These are phyloP conservation scores for Nicotiana obtusifolia DNA, from an alignment of 257 asterid genomes.

Conservation along the genomic window DNA sequence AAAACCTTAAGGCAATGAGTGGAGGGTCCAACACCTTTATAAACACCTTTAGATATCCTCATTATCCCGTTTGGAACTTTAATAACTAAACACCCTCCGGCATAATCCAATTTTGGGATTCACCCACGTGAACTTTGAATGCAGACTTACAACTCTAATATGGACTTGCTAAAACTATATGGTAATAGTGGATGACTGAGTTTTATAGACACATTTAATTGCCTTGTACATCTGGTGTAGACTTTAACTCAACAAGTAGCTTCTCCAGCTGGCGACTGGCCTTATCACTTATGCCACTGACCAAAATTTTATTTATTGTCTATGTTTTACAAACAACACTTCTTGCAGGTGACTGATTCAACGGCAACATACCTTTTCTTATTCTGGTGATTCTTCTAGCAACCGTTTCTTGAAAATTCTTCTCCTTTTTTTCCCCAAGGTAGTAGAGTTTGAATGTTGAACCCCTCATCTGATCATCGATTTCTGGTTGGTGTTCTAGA, in stretches of 20 bases:
- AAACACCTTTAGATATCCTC: neutral
- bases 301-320: neutral
- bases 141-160: neutral
- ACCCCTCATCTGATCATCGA: neutral
- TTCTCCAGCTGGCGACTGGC: neutral
- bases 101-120: neutral
- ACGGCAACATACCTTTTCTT: neutral
- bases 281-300: neutral
- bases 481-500: neutral
- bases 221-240: neutral
- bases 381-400: neutral
- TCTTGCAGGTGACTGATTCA: neutral
- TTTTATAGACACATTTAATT: neutral
- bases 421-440: neutral
- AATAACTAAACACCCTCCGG: neutral
- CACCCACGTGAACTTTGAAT: neutral
- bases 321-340: neutral
- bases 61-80: neutral
- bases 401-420: neutral
- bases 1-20: neutral
- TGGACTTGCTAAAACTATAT: neutral
- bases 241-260: neutral
- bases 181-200: neutral
- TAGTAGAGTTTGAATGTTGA: neutral
- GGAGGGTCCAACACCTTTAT: neutral